Percentiles rank a stretch among this genome's conserved stretches.
These are phyloP conservation scores for Quillaja saponaria DNA, from an alignment of 306 rosid genomes.

Conservation along the genomic window DNA sequence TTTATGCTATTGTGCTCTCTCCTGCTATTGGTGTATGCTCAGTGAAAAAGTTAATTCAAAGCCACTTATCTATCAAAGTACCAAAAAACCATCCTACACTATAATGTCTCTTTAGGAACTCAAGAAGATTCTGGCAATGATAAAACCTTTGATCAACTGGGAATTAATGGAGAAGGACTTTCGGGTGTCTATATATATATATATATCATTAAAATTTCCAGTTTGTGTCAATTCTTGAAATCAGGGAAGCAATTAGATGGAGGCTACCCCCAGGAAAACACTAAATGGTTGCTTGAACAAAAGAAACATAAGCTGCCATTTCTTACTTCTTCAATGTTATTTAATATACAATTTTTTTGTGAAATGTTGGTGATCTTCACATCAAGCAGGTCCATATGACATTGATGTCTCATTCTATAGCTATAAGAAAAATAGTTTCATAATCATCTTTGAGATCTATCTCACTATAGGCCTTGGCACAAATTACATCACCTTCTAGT, in stretches of 20 bases:
- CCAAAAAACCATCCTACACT: too few species aligned
- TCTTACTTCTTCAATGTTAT: not conserved
- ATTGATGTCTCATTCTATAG: not conserved
- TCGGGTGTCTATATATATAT: not conserved
- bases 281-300: constrained; percentile 1
- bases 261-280: not conserved
- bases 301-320: not conserved
- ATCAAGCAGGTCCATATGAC: not conserved
- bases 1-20: not conserved
- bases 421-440: not conserved
- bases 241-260: not conserved
- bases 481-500: not conserved
- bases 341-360: too few species aligned
- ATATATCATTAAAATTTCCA: too few species aligned
- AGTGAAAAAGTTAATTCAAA: not conserved
- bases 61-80: not conserved
- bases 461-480: not conserved
- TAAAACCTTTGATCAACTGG: constrained; percentile 12
- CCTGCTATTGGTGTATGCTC: not conserved
- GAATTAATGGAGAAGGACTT: not conserved
- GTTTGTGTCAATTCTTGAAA: not conserved
- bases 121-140: not conserved
- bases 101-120: not conserved
- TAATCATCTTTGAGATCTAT: not conserved
- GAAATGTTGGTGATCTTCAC: not conserved